Evolutionary conservation across 176 grass and related monocot species (phyloP).

Genomic region (Areca catechu): DNA sequence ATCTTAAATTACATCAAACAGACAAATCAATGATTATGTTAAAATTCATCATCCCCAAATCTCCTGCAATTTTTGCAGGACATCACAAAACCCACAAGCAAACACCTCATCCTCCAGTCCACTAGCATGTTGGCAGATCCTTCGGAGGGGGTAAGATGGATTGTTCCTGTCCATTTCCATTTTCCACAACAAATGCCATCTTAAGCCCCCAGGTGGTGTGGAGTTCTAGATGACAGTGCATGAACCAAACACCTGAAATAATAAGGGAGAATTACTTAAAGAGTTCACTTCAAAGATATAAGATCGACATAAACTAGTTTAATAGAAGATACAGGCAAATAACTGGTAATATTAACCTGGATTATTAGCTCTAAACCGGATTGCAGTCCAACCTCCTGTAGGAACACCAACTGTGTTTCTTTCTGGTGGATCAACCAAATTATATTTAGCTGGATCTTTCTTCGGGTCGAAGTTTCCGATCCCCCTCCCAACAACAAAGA

Average conservation of each 20-base stretch:
- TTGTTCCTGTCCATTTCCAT: not conserved
- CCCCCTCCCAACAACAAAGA: constrained; percentile 50
- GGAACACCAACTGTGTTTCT: constrained; percentile 55
- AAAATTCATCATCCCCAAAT: no score
- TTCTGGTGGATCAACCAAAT: constrained; percentile 55
- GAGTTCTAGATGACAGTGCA: constrained; percentile 61
- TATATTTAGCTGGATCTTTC: constrained; percentile 32
- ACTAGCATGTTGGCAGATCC: constrained; percentile 1
- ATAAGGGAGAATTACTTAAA: no score
- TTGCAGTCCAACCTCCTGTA: constrained; percentile 46
- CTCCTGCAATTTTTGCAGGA: no score
- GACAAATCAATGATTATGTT: no score
- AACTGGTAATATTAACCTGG: not conserved
- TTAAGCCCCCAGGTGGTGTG: constrained; percentile 54
- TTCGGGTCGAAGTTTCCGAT: constrained; percentile 50
- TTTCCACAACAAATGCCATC: constrained; percentile 34
- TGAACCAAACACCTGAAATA: constrained; percentile 1
- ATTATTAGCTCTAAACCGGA: constrained; percentile 46
- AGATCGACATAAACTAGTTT: no score
- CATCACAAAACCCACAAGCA: no score
- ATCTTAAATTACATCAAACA: no score
- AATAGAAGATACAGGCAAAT: no score
- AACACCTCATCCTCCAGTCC: no score
- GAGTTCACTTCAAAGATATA: no score
- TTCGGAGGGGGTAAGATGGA: not conserved